phyloP scores from a whole-genome alignment of 176 grass and related monocot species.

The Triticum monococcum region DNA sequence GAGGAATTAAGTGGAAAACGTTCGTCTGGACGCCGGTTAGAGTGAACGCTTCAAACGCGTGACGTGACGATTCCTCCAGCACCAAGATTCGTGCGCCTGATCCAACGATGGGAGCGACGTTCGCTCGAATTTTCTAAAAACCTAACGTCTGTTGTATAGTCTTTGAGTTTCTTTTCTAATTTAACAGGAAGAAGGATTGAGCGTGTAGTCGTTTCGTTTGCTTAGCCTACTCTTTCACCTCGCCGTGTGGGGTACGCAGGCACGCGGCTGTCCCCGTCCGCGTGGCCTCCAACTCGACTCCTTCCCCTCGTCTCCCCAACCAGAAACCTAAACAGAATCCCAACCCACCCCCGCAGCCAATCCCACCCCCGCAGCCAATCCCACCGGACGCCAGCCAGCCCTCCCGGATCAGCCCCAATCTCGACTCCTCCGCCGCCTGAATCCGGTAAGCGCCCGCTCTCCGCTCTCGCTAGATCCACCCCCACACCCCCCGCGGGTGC shows the following conservation, averaged over 20 bases:
- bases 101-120: too few relatives aligned
- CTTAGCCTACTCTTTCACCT: conserved; percentile 27
- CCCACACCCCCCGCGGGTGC: neutral
- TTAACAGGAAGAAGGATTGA: too few relatives aligned
- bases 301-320: neutral
- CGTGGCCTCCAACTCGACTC: neutral
- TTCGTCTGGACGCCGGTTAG: too few relatives aligned
- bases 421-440: neutral
- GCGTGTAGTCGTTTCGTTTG: conserved; percentile 9
- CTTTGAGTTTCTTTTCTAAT: too few relatives aligned
- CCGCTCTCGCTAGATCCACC: neutral
- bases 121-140: too few relatives aligned
- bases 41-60: too few relatives aligned
- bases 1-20: too few relatives aligned
- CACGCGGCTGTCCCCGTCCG: conserved; percentile 36
- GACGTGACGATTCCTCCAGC: too few relatives aligned
- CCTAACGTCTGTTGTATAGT: too few relatives aligned
- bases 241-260: neutral
- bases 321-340: conserved; percentile 30
- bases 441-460: conserved; percentile 24
- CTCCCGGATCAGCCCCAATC: neutral
- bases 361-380: neutral
- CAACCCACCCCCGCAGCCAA: neutral
- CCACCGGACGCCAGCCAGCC: neutral
- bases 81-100: too few relatives aligned